phyloP scores from a whole-genome alignment of 768 basidiomycete species.

The Calocera cornea region DNA sequence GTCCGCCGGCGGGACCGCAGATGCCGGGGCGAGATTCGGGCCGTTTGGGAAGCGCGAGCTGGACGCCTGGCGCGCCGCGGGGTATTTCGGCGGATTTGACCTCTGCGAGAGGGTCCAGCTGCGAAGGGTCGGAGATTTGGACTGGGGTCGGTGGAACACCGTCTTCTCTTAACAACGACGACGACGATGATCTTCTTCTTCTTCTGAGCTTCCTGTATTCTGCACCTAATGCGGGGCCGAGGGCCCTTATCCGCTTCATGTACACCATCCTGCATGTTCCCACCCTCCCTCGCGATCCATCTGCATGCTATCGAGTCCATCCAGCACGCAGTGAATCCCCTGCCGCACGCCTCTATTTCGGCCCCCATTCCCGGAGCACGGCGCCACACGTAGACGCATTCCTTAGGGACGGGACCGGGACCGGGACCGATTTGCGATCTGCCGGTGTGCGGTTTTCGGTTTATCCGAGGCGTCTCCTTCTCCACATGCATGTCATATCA shows the following conservation, averaged over 20 bases:
- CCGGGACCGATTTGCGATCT: too few relatives aligned
- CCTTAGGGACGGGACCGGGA: too few relatives aligned
- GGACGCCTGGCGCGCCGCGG: slow-evolving; percentile 61
- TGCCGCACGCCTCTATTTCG: too few relatives aligned
- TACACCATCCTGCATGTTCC: background rate
- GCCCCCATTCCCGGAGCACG: too few relatives aligned
- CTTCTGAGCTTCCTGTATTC: background rate
- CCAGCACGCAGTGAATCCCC: too few relatives aligned
- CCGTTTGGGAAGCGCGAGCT: slow-evolving; percentile 73
- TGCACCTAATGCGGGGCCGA: background rate
- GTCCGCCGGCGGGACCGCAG: slow-evolving; percentile 29
- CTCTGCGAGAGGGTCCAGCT: slow-evolving; percentile 60
- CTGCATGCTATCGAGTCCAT: too few relatives aligned
- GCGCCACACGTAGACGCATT: too few relatives aligned
- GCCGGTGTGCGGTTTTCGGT: too few relatives aligned
- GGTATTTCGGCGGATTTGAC: slow-evolving; percentile 60
- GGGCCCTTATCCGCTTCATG: background rate
- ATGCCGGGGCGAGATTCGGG: slow-evolving; percentile 47
- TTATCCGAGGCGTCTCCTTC: too few relatives aligned
- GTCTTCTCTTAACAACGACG: background rate
- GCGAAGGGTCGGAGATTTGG: slow-evolving; percentile 34
- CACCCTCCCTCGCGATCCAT: background rate
- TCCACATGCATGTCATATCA: too few relatives aligned
- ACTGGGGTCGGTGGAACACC: slow-evolving; percentile 10
- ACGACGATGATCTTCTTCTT: too few relatives aligned